Evolutionary conservation across 83 land plant genomes (phyloP), one percentile per base, ranked within the genome.

Genomic region (Picea abies): DNA sequence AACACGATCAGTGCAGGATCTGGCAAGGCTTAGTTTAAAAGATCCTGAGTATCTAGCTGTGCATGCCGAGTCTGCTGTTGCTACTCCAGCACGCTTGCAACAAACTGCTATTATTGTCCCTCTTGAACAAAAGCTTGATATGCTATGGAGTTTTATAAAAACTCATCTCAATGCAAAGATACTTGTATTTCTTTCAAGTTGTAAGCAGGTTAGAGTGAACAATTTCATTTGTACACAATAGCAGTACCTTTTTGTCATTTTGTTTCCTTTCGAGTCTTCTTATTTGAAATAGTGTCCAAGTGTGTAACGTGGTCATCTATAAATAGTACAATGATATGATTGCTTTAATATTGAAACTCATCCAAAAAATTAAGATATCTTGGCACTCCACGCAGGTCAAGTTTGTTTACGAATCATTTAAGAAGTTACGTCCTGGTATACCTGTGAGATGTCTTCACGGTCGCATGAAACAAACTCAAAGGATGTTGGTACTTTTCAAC

Each of bases 31-130:
- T 62, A 98, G 98, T 81, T 83, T 98, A 83, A 93, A 92, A 81
- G 96, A 94, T 77, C 98, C 99, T 26, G 99, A 96, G 84, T 96
- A 90, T 82, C 83, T 98, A 25, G 91, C 98, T 81, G 99, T 96
- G 70, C 99, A 98, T 88, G 98, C 96, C 10, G n/a, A n/a, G n/a
- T n/a, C n/a, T n/a, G n/a, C n/a, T n/a, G n/a, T n/a, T n/a, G n/a
- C n/a, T n/a, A n/a, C n/a, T n/a, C n/a, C n/a, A n/a, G n/a, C n/a
- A n/a, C n/a, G n/a, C n/a, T n/a, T n/a, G n/a, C n/a, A n/a, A n/a
- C n/a, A n/a, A n/a, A n/a, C n/a, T n/a, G n/a, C n/a, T n/a, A n/a
- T n/a, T n/a, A n/a, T n/a, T n/a, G n/a, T n/a, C n/a, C n/a, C n/a
- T n/a, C n/a, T n/a, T n/a, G n/a, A n/a, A n/a, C n/a, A n/a, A n/a